Evolutionary conservation across 768 basidiomycete genomes (phyloP), one percentile per base, ranked within the genome.

Genomic region (Pleurotus eryngii): DNA sequence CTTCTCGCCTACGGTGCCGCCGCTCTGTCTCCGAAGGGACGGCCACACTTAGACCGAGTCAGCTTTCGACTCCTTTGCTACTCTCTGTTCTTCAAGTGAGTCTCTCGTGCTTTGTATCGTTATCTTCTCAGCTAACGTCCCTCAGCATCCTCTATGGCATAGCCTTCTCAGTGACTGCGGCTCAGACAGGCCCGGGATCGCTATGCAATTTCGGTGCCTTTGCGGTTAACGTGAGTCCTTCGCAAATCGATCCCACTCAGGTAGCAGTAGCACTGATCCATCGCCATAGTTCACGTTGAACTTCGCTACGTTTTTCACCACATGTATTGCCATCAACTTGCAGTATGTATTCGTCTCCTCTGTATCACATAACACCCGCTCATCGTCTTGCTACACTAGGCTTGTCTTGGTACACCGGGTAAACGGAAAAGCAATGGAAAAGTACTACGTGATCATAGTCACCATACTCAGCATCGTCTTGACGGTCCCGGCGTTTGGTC

Each of bases 391-490:
- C 22, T 26, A 14, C 42, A 1, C 15, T 5, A 67, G 68, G 38
- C 43, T 69, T 9, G 67, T 69, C n/a, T 53, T 69, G 15, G 64
- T 67, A 12, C 61, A 64, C 47, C 57, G 62, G 9, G 55, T 65
- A 7, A 67, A 69, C 54, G 68, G 68, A 3, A 63, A 61, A 14
- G 56, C n/a, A 43, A 49, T 69, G 58, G 68, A 69, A 49, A 68
- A 68, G 46, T 70, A 65, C 50, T 70, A 70, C 46, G 14, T 68
- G 8, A 47, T 64, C 20, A 60, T 46, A 38, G 61, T 64, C 1
- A 42, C 57, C 1, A 9, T 68, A 3, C 45, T 67, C 3, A 62
- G 62, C 22, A 14, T 61, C 5, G 57, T 53, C 1, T 56, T 65
- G 12, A 64, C 54, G 20, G 56, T 69, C 39, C 63, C 62, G 5